A percentile compares a stretch with the other conserved stretches of the same genome.
Evolutionary conservation across 257 asterid genomes (phyloP).

Genomic region (Penstemon davidsonii): DNA sequence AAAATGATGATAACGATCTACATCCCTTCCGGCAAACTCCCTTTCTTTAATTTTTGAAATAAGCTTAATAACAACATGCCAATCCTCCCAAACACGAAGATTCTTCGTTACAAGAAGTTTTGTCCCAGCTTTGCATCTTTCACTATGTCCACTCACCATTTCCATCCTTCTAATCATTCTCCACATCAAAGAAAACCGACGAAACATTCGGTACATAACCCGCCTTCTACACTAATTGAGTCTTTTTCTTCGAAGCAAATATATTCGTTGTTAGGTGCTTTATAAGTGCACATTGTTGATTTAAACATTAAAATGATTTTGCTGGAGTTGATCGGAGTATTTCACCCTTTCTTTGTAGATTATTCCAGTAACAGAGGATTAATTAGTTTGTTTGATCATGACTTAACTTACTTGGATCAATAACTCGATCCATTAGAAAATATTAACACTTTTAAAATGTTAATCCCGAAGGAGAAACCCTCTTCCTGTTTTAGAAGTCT

Average conservation of each 20-base stretch:
- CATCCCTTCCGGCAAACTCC: constrained; percentile 57
- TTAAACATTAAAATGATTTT: not conserved
- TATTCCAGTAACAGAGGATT: too few species aligned
- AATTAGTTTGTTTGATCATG: too few species aligned
- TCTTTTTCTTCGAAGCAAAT: too few species aligned
- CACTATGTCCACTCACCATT: constrained; percentile 55
- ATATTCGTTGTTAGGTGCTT: too few species aligned
- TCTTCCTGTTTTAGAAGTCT: too few species aligned
- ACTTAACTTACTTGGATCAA: too few species aligned
- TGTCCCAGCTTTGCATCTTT: constrained; percentile 59
- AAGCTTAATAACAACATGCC: constrained; percentile 55
- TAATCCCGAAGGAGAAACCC: too few species aligned
- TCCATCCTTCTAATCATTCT: constrained; percentile 54
- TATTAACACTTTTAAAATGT: too few species aligned
- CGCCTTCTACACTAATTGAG: constrained; percentile 32
- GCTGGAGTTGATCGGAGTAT: too few species aligned
- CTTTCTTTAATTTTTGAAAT: constrained; percentile 49
- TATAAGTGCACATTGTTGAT: constrained; percentile 42
- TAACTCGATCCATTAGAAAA: too few species aligned
- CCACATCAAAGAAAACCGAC: constrained; percentile 64
- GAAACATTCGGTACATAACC: constrained; percentile 51
- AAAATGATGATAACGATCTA: constrained; percentile 62
- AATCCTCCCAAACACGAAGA: constrained; percentile 65
- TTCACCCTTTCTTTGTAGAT: too few species aligned
- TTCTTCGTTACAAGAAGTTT: too few species aligned